phyloP scores from a whole-genome alignment of 306 rosid species.

The Quercus bicolor region DNA sequence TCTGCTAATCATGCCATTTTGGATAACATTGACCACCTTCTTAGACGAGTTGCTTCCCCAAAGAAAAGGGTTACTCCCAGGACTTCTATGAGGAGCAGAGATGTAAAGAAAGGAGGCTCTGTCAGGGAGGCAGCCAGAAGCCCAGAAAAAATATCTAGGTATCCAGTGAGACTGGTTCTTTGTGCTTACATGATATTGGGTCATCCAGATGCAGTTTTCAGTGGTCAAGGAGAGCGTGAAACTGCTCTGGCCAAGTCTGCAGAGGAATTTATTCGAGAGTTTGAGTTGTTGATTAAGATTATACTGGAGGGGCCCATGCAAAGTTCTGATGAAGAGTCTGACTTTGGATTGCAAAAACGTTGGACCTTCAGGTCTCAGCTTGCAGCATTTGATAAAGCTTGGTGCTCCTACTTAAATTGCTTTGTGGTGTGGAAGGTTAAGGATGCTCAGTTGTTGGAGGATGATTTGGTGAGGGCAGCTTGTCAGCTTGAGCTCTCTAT shows the following conservation, averaged over 20 bases:
- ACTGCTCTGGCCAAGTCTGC: slow-evolving; percentile 73
- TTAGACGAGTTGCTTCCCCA: slow-evolving; percentile 82
- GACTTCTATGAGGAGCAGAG: slow-evolving; percentile 47
- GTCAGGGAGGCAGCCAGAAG: slow-evolving; percentile 34
- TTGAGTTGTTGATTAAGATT: slow-evolving; percentile 66
- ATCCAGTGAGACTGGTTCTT: slow-evolving; percentile 76
- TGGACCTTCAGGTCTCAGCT: slow-evolving; percentile 85
- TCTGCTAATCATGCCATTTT: slow-evolving; percentile 43
- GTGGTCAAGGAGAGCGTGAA: slow-evolving; percentile 77
- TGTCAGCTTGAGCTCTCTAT: slow-evolving; percentile 96
- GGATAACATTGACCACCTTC: slow-evolving; percentile 92
- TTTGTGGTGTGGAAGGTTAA: slow-evolving; percentile 89
- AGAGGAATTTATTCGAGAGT: slow-evolving; percentile 59
- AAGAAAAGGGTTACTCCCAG: slow-evolving; percentile 62
- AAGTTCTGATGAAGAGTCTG: slow-evolving; percentile 57
- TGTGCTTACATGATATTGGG: slow-evolving; percentile 87
- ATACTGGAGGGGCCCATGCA: slow-evolving; percentile 65
- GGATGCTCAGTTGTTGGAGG: slow-evolving; percentile 81
- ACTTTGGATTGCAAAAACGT: slow-evolving; percentile 38
- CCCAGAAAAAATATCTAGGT: slow-evolving; percentile 58
- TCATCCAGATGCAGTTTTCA: slow-evolving; percentile 85
- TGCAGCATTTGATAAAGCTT: slow-evolving; percentile 79
- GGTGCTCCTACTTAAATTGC: slow-evolving; percentile 89
- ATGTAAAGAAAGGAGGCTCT: slow-evolving; percentile 38
- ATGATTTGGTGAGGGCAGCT: slow-evolving; percentile 95